Evolutionary conservation across 345 rosid species (phyloP), one percentile per base, ranked within the genome.

Genomic region (Trapa bicornis): DNA sequence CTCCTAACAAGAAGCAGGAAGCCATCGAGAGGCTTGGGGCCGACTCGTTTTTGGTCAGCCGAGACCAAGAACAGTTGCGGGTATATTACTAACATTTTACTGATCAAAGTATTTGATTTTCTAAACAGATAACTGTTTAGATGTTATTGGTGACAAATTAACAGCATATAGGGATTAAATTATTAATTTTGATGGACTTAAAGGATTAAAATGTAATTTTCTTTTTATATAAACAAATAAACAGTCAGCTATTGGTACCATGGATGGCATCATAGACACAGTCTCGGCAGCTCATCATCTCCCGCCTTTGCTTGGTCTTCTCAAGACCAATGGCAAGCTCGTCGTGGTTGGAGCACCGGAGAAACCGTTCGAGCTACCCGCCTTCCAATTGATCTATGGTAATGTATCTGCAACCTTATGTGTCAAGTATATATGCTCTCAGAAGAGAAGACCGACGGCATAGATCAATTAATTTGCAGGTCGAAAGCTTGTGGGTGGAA

Each of bases 51-150:
- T 73, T 80, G 16, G 62, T 78, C 48, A 78, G 82, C 17, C 75
- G 79, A 0, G 73, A 83, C 61, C 43, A 6, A 61, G 87, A 80
- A 50, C 96, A 86, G 71, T 81, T 92, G 88, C 85, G 77, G 83
- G 96, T 92, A 66, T 7, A 37, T 2, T 16, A 14, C 22, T 22
- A 22, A 22, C 29, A 22, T 22, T 22, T 22, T 22, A 22, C 29
- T 22, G 29, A 22, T 22, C 29, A 22, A 22, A 22, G 29, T 22
- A 22, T 22, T 22, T 22, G 29, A 22, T 22, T 22, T 22, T 22
- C 29, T 22, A 22, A 22, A 22, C 29, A 22, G 29, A 22, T 22
- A 22, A 22, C 29, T 22, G 29, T 22, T 22, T 22, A 22, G 29
- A 22, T 22, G 29, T 22, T 22, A 22, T 22, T 22, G 29, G 29